These are phyloP conservation scores for Hymenoscyphus linearis DNA, from an alignment of 2,329 filamentous ascomycete species.

Conservation along the genomic window DNA sequence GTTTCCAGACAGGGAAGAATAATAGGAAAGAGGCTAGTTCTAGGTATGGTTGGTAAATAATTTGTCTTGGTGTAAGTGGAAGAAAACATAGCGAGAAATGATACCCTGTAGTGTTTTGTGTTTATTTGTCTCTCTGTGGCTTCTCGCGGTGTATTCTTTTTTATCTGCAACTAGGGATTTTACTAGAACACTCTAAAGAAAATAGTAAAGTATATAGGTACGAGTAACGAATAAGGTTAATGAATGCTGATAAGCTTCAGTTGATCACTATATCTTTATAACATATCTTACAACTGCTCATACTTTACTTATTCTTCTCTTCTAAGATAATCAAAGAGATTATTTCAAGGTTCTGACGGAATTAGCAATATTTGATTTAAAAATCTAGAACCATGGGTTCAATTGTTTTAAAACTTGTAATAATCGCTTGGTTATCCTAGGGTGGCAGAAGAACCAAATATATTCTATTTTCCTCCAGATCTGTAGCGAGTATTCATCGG, in stretches of 20 bases:
- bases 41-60: slow-evolving; percentile 70
- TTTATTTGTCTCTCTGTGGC: neutral
- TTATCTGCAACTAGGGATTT: neutral
- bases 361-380: neutral
- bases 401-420: neutral
- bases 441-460: neutral
- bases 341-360: neutral
- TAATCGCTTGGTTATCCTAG: no score
- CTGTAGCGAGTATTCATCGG: no score
- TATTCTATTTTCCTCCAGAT: no score
- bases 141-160: neutral
- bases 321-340: no score
- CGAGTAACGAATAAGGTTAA: neutral
- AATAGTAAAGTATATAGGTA: neutral
- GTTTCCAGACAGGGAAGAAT: slow-evolving; percentile 74
- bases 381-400: neutral
- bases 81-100: neutral
- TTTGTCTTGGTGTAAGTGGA: neutral
- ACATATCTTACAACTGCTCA: no score
- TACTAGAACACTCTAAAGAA: neutral
- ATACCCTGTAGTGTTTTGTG: neutral
- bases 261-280: no score
- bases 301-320: no score
- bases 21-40: slow-evolving; percentile 78
- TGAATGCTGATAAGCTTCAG: no score